Conservation (phyloP, 495 filamentous ascomycete species). For the Penicillium pulvis region DNA sequence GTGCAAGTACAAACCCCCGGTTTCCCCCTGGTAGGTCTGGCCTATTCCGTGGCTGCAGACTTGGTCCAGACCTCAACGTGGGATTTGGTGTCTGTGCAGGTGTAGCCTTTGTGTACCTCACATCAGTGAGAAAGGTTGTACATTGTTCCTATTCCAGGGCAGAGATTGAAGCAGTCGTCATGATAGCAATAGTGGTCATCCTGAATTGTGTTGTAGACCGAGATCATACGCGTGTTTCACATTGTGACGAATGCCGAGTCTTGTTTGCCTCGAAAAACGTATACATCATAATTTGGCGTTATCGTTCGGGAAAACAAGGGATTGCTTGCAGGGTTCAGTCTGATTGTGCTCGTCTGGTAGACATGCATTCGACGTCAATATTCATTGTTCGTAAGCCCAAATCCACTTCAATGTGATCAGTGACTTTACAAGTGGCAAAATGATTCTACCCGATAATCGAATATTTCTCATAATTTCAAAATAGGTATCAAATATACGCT, state of each 20-base stretch:
- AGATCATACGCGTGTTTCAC: conserved; percentile 3
- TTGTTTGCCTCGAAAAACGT: background rate
- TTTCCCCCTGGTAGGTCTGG: conserved; percentile 22
- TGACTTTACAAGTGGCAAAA: conserved; percentile 1
- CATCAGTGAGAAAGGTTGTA: conserved; percentile 8
- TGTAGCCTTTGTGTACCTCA: conserved; percentile 18
- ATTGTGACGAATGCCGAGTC: background rate
- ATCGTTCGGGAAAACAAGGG: conserved; percentile 25
- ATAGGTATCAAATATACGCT: conserved; percentile 20
- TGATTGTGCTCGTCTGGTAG: conserved; percentile 12
- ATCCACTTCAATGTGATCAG: background rate
- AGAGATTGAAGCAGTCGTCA: background rate
- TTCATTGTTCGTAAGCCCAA: background rate
- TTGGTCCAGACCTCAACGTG: conserved; percentile 28
- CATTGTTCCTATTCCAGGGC: background rate
- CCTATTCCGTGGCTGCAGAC: conserved; percentile 19
- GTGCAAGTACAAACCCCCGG: conserved; percentile 13
- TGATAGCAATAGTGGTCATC: background rate
- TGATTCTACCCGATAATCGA: background rate
- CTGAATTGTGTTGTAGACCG: background rate
- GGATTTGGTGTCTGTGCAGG: conserved; percentile 1
- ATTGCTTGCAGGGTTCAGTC: conserved; percentile 11
- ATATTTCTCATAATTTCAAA: conserved; percentile 5
- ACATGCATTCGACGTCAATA: conserved; percentile 14
- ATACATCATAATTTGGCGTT: background rate